Evolutionary conservation across 2,329 filamentous ascomycete species (phyloP).

Genomic region (Trichoderma atroviride): DNA sequence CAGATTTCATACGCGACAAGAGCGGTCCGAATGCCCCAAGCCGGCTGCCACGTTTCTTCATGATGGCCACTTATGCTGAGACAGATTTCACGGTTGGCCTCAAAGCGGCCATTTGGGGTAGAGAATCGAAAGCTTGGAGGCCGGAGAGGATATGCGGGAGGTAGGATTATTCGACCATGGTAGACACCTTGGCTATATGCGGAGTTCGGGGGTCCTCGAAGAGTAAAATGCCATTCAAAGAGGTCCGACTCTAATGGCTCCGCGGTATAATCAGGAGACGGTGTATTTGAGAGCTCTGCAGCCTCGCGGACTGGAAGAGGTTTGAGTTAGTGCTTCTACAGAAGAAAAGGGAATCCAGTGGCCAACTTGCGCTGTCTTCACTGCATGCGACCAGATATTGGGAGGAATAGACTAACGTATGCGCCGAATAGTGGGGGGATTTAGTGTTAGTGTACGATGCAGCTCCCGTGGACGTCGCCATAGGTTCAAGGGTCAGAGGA

Average conservation of each 20-base stretch:
- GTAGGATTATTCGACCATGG: constrained; percentile 92
- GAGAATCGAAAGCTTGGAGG: constrained; percentile 95
- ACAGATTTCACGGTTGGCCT: constrained; percentile 96
- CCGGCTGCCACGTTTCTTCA: constrained; percentile 98
- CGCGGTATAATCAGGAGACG: constrained; percentile 84
- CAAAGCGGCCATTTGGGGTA: constrained; percentile 89
- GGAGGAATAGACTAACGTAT: constrained; percentile 62
- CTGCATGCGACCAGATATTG: not conserved
- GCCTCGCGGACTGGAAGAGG: constrained; percentile 76
- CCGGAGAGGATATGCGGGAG: constrained; percentile 84
- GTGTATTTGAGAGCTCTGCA: constrained; percentile 76
- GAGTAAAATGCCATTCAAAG: constrained; percentile 98
- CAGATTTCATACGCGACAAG: constrained; percentile 58
- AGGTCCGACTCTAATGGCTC: constrained; percentile 85
- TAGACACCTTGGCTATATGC: constrained; percentile 83
- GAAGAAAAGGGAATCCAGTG: not conserved
- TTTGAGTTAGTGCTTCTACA: constrained; percentile 13
- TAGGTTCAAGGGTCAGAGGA: not conserved
- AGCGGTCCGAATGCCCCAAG: constrained; percentile 93
- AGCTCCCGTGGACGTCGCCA: constrained; percentile 31
- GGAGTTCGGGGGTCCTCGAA: constrained; percentile 83
- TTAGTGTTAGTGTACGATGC: constrained; percentile 66
- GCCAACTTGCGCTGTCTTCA: not conserved
- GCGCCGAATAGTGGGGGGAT: constrained; percentile 81
- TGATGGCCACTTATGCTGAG: constrained; percentile 92